A percentile compares a stretch with the other conserved stretches of the same genome.
Conservation (phyloP, 75 land plant species). For the Pinus taeda region DNA sequence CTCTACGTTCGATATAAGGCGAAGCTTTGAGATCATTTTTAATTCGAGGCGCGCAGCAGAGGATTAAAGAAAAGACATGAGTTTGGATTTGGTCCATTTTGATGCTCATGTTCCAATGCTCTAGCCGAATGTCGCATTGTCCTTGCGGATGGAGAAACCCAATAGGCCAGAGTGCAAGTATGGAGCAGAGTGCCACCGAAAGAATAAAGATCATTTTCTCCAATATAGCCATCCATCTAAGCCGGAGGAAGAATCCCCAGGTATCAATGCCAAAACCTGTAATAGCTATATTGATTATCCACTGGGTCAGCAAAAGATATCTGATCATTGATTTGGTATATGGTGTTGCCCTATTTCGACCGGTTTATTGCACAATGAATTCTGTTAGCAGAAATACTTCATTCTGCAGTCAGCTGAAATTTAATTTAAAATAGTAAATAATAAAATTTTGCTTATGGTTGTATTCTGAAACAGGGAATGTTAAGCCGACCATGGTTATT, state of each 20-base stretch:
- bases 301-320: not conserved
- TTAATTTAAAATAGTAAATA: not conserved
- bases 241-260: not conserved
- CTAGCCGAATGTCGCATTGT: too few species aligned
- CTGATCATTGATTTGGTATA: not conserved
- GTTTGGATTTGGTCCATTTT: too few species aligned
- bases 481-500: not conserved
- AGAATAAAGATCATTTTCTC: conserved; percentile 29
- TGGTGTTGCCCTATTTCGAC: not conserved
- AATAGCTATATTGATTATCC: not conserved
- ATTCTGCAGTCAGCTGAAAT: not conserved
- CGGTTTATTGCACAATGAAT: not conserved
- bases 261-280: too few species aligned
- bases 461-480: not conserved
- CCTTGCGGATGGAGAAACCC: too few species aligned
- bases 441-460: not conserved
- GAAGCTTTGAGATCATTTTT: too few species aligned
- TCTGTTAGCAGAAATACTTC: not conserved
- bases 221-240: conserved; percentile 22
- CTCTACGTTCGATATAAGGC: too few species aligned
- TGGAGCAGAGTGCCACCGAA: conserved; percentile 27
- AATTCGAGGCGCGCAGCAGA: too few species aligned
- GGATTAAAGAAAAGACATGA: too few species aligned
- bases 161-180: conserved; percentile 25
- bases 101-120: too few species aligned